These are phyloP conservation scores for Acorus gramineus DNA, from an alignment of 106 monocot species.

Conservation along the genomic window DNA sequence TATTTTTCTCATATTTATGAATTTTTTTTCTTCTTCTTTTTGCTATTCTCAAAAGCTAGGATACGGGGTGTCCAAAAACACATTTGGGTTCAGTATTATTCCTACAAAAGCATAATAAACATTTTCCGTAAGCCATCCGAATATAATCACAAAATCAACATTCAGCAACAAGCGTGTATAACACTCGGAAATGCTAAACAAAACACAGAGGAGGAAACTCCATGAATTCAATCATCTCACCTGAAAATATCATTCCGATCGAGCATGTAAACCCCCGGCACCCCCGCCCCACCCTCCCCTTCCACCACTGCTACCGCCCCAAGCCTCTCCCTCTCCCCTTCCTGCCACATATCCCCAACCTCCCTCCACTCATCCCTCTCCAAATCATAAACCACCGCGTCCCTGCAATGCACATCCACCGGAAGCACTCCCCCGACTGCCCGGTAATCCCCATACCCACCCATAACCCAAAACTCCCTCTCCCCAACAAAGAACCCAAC, in stretches of 20 bases:
- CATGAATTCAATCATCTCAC: conserved; percentile 11
- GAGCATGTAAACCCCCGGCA: conserved; percentile 57
- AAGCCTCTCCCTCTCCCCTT: conserved; percentile 58
- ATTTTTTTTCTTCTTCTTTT: no score
- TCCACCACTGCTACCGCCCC: conserved; percentile 49
- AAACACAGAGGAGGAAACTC: background rate
- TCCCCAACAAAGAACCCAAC: conserved; percentile 34
- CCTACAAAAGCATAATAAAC: no score
- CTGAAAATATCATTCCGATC: conserved; percentile 58
- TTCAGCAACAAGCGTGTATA: no score
- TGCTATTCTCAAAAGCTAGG: no score
- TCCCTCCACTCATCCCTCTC: conserved; percentile 65
- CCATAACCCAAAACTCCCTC: conserved; percentile 87
- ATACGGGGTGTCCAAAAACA: no score
- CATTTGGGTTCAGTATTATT: no score
- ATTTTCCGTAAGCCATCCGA: background rate
- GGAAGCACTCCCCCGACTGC: conserved; percentile 60
- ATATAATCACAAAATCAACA: background rate
- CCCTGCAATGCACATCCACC: conserved; percentile 53
- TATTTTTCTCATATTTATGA: no score
- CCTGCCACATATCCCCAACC: conserved; percentile 77
- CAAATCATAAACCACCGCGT: conserved; percentile 58
- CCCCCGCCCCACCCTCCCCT: conserved; percentile 22
- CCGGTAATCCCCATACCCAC: conserved; percentile 71
- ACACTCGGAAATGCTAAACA: background rate